phyloP scores from a whole-genome alignment of 1,284 basidiomycete species.

The Fomitiporia mediterranea region DNA sequence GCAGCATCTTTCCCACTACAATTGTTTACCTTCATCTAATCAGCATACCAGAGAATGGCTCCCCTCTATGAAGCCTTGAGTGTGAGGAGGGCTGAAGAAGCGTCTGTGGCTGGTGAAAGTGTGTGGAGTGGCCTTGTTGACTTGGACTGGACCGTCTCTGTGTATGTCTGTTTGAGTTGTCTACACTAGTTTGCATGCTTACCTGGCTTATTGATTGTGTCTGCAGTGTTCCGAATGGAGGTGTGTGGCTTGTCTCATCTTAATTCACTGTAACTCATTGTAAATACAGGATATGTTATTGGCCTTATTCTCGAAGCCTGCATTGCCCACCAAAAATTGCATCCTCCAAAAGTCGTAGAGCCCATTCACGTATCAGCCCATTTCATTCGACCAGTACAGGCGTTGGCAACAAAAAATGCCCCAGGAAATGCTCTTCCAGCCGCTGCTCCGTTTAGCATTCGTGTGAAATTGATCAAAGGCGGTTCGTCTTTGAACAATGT shows the following conservation, averaged over 20 bases:
- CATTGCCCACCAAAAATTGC: slow-evolving; percentile 40
- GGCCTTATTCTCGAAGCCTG: slow-evolving; percentile 52
- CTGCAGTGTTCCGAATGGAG: slow-evolving; percentile 8
- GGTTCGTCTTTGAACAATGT: slow-evolving; percentile 50
- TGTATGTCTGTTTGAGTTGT: neutral
- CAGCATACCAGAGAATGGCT: neutral
- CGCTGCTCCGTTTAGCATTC: slow-evolving; percentile 4
- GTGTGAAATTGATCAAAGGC: slow-evolving; percentile 40
- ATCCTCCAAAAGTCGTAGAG: slow-evolving; percentile 40
- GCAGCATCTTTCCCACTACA: too few relatives aligned
- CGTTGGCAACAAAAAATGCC: neutral
- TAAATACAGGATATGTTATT: slow-evolving; percentile 48
- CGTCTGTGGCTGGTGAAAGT: neutral
- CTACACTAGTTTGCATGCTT: neutral
- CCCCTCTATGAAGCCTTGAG: neutral
- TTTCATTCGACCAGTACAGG: slow-evolving; percentile 39
- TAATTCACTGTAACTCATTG: neutral
- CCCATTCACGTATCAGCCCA: slow-evolving; percentile 56
- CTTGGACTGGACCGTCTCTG: neutral
- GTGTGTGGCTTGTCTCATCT: neutral
- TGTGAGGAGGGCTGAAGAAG: neutral
- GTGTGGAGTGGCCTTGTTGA: neutral
- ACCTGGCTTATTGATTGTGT: neutral
- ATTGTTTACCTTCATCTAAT: too few relatives aligned
- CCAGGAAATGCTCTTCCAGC: neutral